phyloP scores from a whole-genome alignment of 129 eudicot species.

The Flaveria bidentis region DNA sequence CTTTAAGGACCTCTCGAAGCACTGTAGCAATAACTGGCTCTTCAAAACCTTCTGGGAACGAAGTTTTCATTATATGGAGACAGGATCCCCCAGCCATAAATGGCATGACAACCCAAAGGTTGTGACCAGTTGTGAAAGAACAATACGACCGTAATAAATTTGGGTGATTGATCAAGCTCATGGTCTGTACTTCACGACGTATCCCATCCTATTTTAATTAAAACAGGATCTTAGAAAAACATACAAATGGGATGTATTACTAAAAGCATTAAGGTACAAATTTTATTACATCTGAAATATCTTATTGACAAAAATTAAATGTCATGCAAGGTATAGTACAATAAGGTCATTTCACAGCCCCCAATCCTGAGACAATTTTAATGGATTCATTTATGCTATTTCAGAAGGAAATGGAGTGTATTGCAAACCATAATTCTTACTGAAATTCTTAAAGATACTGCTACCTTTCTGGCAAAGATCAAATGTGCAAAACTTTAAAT shows the following conservation, averaged over 20 bases:
- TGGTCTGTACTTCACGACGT: constrained; percentile 93
- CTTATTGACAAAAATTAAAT: constrained; percentile 11
- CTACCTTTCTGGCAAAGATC: neutral
- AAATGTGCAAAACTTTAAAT: neutral
- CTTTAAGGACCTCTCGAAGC: constrained; percentile 88
- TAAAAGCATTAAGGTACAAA: neutral
- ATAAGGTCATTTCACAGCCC: neutral
- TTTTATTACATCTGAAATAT: neutral
- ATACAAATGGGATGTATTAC: neutral
- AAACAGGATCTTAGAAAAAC: constrained; percentile 22
- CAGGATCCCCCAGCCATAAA: constrained; percentile 97
- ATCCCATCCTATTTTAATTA: constrained; percentile 69
- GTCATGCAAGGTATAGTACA: constrained; percentile 9
- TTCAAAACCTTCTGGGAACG: constrained; percentile 93
- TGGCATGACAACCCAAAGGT: constrained; percentile 98
- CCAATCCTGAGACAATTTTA: neutral
- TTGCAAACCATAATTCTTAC: constrained; percentile 17
- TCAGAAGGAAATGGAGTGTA: neutral
- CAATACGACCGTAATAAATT: constrained; percentile 84
- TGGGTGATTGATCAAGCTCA: constrained; percentile 88
- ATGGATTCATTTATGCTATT: constrained; percentile 1
- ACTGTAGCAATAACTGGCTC: constrained; percentile 91
- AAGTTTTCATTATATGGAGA: constrained; percentile 87
- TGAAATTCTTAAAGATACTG: neutral
- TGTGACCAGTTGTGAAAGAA: constrained; percentile 82